Evolutionary conservation across 495 filamentous ascomycete species (phyloP), one percentile per base, ranked within the genome.

Genomic region (Penicillium lividum): DNA sequence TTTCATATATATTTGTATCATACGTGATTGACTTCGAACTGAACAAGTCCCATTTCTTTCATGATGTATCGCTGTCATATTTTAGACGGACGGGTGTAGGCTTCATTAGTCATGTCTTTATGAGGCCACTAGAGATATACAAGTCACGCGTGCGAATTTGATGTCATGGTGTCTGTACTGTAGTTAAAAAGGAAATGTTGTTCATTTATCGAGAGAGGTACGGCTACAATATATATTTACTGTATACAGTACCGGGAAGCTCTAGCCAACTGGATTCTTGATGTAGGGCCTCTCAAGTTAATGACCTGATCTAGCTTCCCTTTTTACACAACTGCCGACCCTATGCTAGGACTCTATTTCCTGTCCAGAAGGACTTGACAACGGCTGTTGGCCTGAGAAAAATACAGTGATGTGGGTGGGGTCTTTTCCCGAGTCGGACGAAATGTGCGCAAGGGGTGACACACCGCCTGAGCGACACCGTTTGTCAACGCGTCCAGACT

Each of bases 401-500:
- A 30, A 48, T 46, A 29, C 11, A 48, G 45, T 48, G 45, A 48
- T 48, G 27, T 48, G 0, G 45, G 27, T 30, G 27, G 27, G 45
- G 27, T 30, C 45, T 48, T 48, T 30, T 13, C 43, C 45, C 27
- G 15, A 48, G 45, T 48, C 27, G 45, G 45, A 48, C 45, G 27
- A 48, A 28, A 7, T 30, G 27, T 48, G 27, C 27, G 45, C 27
- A 7, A 30, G 27, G 45, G 45, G 27, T 48, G 45, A 48, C 45
- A 48, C 45, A 48, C 45, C 45, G 45, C 45, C 45, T 30, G 27
- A 48, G 27, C 27, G 27, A 48, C 45, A 30, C 45, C 45, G 45
- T 48, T 48, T 29, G 27, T 15, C 45, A 48, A 48, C 45, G 45
- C 45, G 27, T 48, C 45, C 27, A 48, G 45, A 48, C 45, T 48